A percentile compares a stretch with the other conserved stretches of the same genome.
These are phyloP conservation scores for Solanum chacoense DNA, from an alignment of 305 asterid species.

Conservation along the genomic window DNA sequence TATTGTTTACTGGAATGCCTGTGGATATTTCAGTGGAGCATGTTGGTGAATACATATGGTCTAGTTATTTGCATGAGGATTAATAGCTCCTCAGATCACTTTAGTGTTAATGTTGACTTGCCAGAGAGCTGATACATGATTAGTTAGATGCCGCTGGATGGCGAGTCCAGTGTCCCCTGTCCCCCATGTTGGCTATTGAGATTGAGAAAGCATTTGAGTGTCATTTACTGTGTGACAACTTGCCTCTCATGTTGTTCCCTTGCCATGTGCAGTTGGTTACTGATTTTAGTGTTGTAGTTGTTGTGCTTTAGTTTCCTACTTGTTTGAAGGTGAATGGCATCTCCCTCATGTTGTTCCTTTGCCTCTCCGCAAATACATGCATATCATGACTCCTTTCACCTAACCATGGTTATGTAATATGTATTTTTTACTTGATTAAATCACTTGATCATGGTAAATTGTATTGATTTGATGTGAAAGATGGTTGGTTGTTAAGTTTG, in stretches of 20 bases:
- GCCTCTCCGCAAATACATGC: too few species aligned
- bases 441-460: background rate
- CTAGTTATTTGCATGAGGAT: background rate
- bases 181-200: background rate
- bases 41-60: background rate
- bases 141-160: background rate
- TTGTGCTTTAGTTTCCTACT: background rate
- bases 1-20: background rate
- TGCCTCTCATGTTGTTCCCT: background rate
- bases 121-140: background rate
- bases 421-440: background rate
- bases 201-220: background rate
- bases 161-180: background rate
- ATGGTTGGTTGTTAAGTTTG: background rate
- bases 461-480: background rate
- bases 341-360: background rate
- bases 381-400: background rate
- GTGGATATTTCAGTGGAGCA: background rate
- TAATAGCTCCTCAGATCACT: background rate
- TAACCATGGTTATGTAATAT: background rate
- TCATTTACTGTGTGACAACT: background rate
- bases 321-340: background rate
- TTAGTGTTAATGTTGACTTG: background rate
- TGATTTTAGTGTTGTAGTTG: background rate
- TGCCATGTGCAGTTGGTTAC: background rate